These are phyloP conservation scores for Suillus clintonianus DNA, from an alignment of 768 basidiomycete genomes.

Conservation along the genomic window DNA sequence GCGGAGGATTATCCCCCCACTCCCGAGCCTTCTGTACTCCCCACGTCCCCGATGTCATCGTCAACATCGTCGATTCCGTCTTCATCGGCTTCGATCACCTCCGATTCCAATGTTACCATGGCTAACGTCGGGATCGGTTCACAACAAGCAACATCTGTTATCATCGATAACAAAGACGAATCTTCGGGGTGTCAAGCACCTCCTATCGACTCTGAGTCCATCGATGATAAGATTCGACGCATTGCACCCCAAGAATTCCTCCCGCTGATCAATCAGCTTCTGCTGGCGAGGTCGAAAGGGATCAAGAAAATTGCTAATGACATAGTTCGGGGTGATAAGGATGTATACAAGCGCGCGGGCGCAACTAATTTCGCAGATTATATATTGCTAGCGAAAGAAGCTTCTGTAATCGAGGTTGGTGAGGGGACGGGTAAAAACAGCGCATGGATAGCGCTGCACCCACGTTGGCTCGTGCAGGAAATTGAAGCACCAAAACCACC, in stretches of 20 bases:
- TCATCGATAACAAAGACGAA: conserved; percentile 6
- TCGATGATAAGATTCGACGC: conserved; percentile 9
- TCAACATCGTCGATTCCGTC: background rate
- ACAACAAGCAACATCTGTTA: background rate
- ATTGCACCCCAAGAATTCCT: conserved; percentile 30
- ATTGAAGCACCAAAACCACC: background rate
- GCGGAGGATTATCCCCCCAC: too few species aligned
- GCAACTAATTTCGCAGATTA: conserved; percentile 28
- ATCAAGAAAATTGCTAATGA: conserved; percentile 32
- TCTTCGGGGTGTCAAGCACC: conserved; percentile 6
- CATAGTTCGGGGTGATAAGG: conserved; percentile 30
- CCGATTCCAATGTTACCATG: background rate
- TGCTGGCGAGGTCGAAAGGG: conserved; percentile 30
- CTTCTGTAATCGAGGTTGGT: conserved; percentile 30
- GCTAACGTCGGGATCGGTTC: background rate
- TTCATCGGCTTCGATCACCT: background rate
- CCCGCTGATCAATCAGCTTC: conserved; percentile 25
- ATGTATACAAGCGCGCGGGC: conserved; percentile 27
- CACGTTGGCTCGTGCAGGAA: conserved; percentile 19
- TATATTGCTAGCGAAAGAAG: conserved; percentile 22
- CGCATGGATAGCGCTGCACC: conserved; percentile 31
- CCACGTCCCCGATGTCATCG: background rate
- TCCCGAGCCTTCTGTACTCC: background rate
- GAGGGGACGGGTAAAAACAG: background rate
- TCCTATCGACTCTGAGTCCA: background rate